Percentiles rank a stretch among this genome's conserved stretches.
Evolutionary conservation across 2,329 filamentous ascomycete species (phyloP).

Genomic region (Coniochaeta sp.): DNA sequence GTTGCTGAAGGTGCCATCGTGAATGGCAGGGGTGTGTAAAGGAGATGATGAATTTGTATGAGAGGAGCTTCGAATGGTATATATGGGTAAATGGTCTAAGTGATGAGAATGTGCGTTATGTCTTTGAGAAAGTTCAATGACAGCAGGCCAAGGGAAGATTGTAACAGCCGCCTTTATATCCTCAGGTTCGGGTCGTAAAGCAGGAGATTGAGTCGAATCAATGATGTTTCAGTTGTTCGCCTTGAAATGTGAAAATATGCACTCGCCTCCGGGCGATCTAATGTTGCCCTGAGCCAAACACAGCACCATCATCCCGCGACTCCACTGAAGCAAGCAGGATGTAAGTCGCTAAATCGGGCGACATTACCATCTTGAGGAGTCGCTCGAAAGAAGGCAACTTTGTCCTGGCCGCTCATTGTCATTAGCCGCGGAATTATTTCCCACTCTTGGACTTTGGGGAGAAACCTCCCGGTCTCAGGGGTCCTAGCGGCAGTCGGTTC

Average conservation of each 20-base stretch:
- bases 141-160: not conserved
- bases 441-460: not conserved
- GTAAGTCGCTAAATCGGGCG: not conserved
- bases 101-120: not conserved
- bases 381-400: not conserved
- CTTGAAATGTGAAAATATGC: not conserved
- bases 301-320: not conserved
- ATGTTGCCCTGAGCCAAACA: not conserved
- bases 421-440: not conserved
- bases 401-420: not conserved
- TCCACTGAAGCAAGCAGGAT: not conserved
- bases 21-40: not conserved
- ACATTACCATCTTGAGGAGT: not conserved
- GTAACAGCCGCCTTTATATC: not conserved
- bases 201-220: not conserved
- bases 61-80: not conserved
- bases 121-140: not conserved
- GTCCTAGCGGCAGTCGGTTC: not conserved
- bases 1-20: constrained; percentile 22
- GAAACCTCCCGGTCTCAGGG: not conserved
- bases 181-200: not conserved
- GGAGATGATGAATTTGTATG: not conserved
- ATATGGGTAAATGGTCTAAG: not conserved
- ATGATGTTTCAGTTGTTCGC: not conserved
- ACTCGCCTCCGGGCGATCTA: not conserved